Evolutionary conservation across 148 eudicot species (phyloP).

Genomic region (Cornus kousa): DNA sequence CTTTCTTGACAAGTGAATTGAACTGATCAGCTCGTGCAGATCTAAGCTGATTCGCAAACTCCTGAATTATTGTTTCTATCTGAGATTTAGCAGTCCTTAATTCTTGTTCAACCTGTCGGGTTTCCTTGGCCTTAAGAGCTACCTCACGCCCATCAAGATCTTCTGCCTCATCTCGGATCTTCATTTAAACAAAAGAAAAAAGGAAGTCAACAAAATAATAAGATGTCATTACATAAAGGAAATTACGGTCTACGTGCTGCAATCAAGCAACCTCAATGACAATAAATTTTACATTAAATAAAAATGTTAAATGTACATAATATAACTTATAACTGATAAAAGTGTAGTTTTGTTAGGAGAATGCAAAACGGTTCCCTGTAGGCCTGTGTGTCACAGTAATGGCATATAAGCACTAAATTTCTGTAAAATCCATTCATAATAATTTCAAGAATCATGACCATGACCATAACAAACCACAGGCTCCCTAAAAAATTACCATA

Average conservation of each 20-base stretch:
- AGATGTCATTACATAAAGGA: background rate
- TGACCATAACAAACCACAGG: no score
- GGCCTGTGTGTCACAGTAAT: background rate
- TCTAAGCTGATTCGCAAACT: conserved; percentile 61
- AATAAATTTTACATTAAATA: background rate
- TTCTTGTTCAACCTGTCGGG: conserved; percentile 51
- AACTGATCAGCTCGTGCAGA: conserved; percentile 35
- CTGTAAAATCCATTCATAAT: background rate
- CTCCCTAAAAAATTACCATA: no score
- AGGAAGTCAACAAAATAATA: background rate
- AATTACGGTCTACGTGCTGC: background rate
- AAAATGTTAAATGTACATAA: background rate
- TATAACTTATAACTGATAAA: background rate
- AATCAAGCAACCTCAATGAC: conserved; percentile 8
- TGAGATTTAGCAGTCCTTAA: conserved; percentile 47
- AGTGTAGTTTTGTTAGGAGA: background rate
- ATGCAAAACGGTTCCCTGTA: background rate
- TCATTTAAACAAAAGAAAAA: conserved; percentile 19
- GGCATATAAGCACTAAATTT: background rate
- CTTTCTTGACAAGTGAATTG: conserved; percentile 57
- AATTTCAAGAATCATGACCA: background rate
- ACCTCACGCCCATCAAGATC: conserved; percentile 79
- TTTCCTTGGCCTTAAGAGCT: conserved; percentile 65
- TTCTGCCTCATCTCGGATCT: conserved; percentile 66
- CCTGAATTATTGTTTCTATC: conserved; percentile 49